Evolutionary conservation across 1,284 basidiomycete genomes (phyloP).

Genomic region (Anthracocystis panici-leucophaei): DNA sequence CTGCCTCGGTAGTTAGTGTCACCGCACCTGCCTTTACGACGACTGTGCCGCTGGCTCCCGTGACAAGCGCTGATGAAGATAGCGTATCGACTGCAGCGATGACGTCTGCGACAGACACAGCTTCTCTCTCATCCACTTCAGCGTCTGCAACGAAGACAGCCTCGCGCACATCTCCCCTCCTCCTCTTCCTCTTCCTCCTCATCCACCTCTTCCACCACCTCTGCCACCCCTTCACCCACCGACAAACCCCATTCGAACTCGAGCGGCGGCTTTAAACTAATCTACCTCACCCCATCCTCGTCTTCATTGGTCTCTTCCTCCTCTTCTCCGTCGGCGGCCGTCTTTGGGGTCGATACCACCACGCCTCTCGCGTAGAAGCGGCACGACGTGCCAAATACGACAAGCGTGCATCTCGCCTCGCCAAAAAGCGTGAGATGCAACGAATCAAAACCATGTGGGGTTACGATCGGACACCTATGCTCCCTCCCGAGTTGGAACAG

Average conservation of each 20-base stretch:
- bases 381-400: conserved; percentile 20
- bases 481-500: conserved; percentile 21
- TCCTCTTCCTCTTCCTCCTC: conserved; percentile 8
- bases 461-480: conserved; percentile 29
- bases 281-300: conserved; percentile 56
- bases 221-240: neutral
- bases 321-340: conserved; percentile 53
- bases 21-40: conserved; percentile 17
- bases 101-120: neutral
- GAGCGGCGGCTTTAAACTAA: conserved; percentile 40
- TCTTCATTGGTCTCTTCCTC: conserved; percentile 52
- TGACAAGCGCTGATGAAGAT: neutral
- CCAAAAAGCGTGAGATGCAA: conserved; percentile 41
- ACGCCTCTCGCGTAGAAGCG: conserved; percentile 37
- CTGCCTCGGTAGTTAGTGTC: neutral
- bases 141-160: neutral
- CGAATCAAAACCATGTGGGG: conserved; percentile 47
- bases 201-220: conserved; percentile 9
- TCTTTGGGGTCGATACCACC: conserved; percentile 57
- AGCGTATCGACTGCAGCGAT: neutral
- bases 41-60: neutral
- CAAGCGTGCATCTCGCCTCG: conserved; percentile 12
- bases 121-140: neutral
- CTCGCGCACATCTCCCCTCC: neutral
- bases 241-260: neutral